phyloP scores from a whole-genome alignment of 2,329 filamentous ascomycete genomes.

The Colletotrichum falcatum region DNA sequence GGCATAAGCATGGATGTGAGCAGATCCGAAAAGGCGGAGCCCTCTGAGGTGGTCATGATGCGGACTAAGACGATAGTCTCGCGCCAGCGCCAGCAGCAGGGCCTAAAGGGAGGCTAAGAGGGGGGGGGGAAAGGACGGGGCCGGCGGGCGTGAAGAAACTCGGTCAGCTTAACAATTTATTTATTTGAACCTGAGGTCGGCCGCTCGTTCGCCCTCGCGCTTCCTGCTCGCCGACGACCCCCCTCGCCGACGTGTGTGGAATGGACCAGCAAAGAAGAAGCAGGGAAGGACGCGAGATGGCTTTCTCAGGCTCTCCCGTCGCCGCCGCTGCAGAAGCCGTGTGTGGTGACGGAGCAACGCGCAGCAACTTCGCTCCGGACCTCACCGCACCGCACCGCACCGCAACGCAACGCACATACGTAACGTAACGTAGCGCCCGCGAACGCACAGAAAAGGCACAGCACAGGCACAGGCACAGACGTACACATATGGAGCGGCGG shows the following conservation, averaged over 20 bases:
- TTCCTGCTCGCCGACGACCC: not conserved
- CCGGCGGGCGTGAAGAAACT: not conserved
- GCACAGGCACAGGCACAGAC: not conserved
- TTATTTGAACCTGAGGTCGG: slow-evolving; percentile 15
- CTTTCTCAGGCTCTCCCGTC: slow-evolving; percentile 20
- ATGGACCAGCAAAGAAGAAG: not conserved
- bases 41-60: not conserved
- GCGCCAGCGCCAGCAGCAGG: slow-evolving; percentile 1
- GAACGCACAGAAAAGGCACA: not conserved
- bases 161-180: slow-evolving; percentile 30
- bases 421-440: not conserved
- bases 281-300: not conserved
- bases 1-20: not conserved
- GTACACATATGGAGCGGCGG: not conserved
- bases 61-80: not conserved
- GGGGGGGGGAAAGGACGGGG: not conserved
- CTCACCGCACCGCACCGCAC: not conserved
- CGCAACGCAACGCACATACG: not conserved
- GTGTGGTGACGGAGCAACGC: slow-evolving; percentile 22
- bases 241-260: not conserved
- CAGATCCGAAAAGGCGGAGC: not conserved
- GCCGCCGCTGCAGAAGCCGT: slow-evolving; percentile 39
- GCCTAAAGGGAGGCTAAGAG: not conserved
- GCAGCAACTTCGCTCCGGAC: not conserved
- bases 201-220: not conserved